A percentile compares a stretch with the other conserved stretches of the same genome.
phyloP scores from a whole-genome alignment of 108 stramenopile genomes.

The Nitzschia inconspicua region DNA sequence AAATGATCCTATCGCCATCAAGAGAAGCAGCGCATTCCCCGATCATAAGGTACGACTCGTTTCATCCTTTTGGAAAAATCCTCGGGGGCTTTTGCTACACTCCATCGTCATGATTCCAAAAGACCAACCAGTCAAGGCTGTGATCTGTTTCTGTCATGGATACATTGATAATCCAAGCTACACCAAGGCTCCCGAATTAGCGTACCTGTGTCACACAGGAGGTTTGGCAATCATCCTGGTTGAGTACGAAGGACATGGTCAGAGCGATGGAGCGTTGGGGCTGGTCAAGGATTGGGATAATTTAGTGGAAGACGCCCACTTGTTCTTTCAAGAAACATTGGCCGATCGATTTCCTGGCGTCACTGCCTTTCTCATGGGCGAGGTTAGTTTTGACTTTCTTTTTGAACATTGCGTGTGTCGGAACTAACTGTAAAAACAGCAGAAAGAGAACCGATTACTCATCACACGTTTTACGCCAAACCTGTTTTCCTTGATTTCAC shows the following conservation, averaged over 20 bases:
- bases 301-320: conserved; percentile 43
- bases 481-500: no score
- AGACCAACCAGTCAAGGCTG: conserved; percentile 43
- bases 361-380: conserved; percentile 59
- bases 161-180: conserved; percentile 62
- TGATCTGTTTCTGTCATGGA: conserved; percentile 62
- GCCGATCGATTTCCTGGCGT: conserved; percentile 34
- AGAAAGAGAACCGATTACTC: no score
- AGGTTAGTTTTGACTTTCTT: no score
- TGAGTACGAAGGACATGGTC: conserved; percentile 75
- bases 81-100: conserved; percentile 13
- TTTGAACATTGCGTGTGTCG: no score
- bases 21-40: no score
- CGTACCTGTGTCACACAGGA: conserved; percentile 33
- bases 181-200: conserved; percentile 43
- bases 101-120: conserved; percentile 53
- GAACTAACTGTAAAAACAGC: no score
- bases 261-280: conserved; percentile 45
- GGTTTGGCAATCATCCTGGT: conserved; percentile 63
- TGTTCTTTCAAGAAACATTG: conserved; percentile 38
- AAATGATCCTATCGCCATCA: no score
- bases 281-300: conserved; percentile 43
- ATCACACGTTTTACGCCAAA: no score
- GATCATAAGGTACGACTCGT: background rate
- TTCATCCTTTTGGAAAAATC: background rate